Evolutionary conservation across 129 eudicot genomes (phyloP), one percentile per base, ranked within the genome.

Genomic region (Silybum marianum): DNA sequence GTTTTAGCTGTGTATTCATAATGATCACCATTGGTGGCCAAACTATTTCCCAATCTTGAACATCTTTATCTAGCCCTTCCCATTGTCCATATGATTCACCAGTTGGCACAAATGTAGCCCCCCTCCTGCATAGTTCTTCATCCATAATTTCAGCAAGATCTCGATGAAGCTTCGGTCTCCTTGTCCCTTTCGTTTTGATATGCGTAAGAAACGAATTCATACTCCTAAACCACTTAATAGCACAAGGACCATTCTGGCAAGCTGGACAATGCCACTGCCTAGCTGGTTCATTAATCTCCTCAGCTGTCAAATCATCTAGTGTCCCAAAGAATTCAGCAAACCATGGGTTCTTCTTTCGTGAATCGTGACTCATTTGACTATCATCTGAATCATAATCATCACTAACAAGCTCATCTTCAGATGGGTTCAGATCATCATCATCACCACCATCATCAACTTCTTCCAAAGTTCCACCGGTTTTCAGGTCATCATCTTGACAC

Each of bases 201-300:
- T 93, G 98, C 0, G 90, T 79, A 4, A 90, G 65, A 7, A 96
- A 88, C 1, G 99, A 89, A 46, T 85, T 93, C 88, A 93, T 89
- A 12, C 99, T 97, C 58, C 88, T 78, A 63, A 87, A 96, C 99
- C 99, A 96, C 9, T 90, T 89, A 67, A 96, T 93, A 7, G 98
- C 93, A 39, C 99, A 95, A 16, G 99, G 98, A 21, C 98, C 98
- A 1, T 91, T 90, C 66, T 90, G 85, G 76, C 99, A 96, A 54
- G 98, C 98, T 10, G 95, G 97, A 81, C 99, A 96, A 72, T 96
- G 99, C 95, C 93, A 96, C 82, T 93, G 95, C 72, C 99, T 89
- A 28, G 73, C 90, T 14, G 93, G 86, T 4, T 93, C 97, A 73
- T 81, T 87, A 21, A 93, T 88, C 68, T 93, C 85, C 24, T 90